These are phyloP conservation scores for Rutstroemia sp. DNA, from an alignment of 2,329 filamentous ascomycete species.

Conservation along the genomic window DNA sequence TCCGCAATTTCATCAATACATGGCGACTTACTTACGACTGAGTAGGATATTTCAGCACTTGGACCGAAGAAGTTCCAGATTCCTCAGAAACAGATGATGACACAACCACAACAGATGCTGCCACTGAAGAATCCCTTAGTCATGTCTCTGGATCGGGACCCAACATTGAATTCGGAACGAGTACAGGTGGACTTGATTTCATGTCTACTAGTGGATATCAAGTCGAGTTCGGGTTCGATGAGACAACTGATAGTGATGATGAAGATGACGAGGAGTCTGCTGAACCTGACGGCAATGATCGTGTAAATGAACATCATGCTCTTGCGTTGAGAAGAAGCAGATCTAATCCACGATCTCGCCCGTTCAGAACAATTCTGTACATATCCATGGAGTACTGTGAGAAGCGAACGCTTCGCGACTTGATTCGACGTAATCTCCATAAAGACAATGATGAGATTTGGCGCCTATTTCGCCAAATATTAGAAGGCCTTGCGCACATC, in stretches of 20 bases:
- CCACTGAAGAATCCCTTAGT: slow-evolving; percentile 21
- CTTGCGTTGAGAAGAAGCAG: slow-evolving; percentile 23
- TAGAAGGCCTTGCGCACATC: slow-evolving; percentile 85
- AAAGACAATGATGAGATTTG: slow-evolving; percentile 74
- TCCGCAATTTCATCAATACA: too few relatives aligned
- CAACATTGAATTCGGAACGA: slow-evolving; percentile 34
- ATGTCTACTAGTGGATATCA: slow-evolving; percentile 79
- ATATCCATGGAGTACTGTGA: slow-evolving; percentile 99
- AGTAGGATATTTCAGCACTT: slow-evolving; percentile 91
- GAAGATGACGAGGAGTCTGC: slow-evolving; percentile 36
- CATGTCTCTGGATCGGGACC: slow-evolving; percentile 20
- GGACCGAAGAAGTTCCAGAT: slow-evolving; percentile 69
- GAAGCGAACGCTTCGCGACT: slow-evolving; percentile 74
- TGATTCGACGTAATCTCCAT: slow-evolving; percentile 70
- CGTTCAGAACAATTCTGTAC: slow-evolving; percentile 71
- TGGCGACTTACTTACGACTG: neutral
- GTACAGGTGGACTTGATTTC: slow-evolving; percentile 80
- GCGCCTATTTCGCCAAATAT: slow-evolving; percentile 83
- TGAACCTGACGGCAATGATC: slow-evolving; percentile 31
- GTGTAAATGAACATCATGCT: slow-evolving; percentile 12
- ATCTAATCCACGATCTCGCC: slow-evolving; percentile 34
- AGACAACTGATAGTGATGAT: slow-evolving; percentile 34
- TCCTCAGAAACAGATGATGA: slow-evolving; percentile 49
- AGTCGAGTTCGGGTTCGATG: slow-evolving; percentile 65
- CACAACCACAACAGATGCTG: slow-evolving; percentile 39